Evolutionary conservation across 192 early-diverging fungal species (phyloP), one percentile per base, ranked within the genome.

Genomic region (Rhizophagus clarus): DNA sequence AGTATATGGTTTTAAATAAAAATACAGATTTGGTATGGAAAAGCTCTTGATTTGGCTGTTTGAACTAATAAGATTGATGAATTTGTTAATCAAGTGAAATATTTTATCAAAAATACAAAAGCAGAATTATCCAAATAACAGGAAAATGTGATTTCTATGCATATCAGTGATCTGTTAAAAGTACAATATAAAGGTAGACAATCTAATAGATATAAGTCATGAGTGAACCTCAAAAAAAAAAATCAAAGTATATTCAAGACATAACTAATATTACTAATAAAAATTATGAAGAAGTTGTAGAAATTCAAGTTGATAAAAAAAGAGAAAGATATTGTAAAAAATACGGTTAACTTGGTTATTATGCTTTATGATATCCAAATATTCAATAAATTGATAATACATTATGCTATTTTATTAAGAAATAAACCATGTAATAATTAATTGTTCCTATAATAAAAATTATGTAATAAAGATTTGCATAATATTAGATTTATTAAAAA

Each of bases 291-390:
- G 32, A 32, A 32, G 32, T 32, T 32, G 3, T 32, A 32, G 3
- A 32, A 32, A 32, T 4, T 32, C 37, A 70, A 70, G 37, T 31
- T 70, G 11, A 1, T 22, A 34, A 70, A 70, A 37, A 70, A 70
- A 70, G 14, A 32, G 31, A 22, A 32, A 70, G 32, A 17, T 2
- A 32, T 28, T 70, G 32, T 70, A 24, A 70, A 31, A 70, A 70
- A 70, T 70, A 15, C 68, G 40, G 40, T 22, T 3, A 70, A 70
- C 5, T 42, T 40, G 32, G 68, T 70, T 34, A 70, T 70, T 70
- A 70, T 70, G 15, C 68, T 32, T 31, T 31, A 70, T 22, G 10
- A 70, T 70, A 15, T 4, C 32, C 32, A 32, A 32, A 32, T 32
- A 3, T 32, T 32, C 32, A 32, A 32, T 32, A 32, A 32, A 32